phyloP scores from a whole-genome alignment of 2,329 filamentous ascomycete genomes.

The Ophiostoma sp. region DNA sequence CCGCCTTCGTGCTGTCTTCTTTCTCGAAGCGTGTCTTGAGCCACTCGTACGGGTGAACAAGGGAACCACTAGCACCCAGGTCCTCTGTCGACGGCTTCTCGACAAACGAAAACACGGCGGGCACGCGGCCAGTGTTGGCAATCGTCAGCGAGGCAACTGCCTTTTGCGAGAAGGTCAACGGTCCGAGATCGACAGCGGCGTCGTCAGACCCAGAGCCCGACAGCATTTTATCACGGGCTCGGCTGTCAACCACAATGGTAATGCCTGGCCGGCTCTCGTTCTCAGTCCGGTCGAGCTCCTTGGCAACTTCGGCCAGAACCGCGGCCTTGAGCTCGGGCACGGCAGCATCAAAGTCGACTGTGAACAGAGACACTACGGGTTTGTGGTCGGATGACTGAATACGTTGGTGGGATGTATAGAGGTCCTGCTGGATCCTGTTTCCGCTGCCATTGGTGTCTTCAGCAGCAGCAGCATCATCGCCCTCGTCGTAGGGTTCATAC shows the following conservation, averaged over 20 bases:
- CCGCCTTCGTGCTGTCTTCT: constrained; percentile 34
- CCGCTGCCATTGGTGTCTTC: constrained; percentile 27
- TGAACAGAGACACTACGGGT: constrained; percentile 77
- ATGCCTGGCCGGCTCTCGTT: constrained; percentile 43
- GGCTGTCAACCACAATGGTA: constrained; percentile 60
- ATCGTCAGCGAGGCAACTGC: constrained; percentile 68
- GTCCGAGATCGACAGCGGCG: constrained; percentile 66
- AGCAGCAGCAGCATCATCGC: constrained; percentile 29
- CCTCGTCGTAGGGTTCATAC: constrained; percentile 37
- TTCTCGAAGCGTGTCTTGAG: constrained; percentile 61
- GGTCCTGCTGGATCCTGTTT: constrained; percentile 46
- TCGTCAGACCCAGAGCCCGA: constrained; percentile 18
- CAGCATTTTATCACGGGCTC: constrained; percentile 29
- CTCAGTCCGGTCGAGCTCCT: constrained; percentile 73
- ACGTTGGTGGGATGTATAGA: constrained; percentile 83
- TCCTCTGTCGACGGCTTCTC: constrained; percentile 56
- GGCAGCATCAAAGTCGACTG: constrained; percentile 77
- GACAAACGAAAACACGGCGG: constrained; percentile 74
- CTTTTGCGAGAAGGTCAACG: constrained; percentile 62
- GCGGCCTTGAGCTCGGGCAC: constrained; percentile 77
- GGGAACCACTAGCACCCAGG: constrained; percentile 31
- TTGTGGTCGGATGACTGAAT: constrained; percentile 95
- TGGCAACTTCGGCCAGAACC: constrained; percentile 78
- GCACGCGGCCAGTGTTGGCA: constrained; percentile 82
- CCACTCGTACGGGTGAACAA: constrained; percentile 53